phyloP scores from a whole-genome alignment of 257 asterid species.

The Solanum tarapatanum region DNA sequence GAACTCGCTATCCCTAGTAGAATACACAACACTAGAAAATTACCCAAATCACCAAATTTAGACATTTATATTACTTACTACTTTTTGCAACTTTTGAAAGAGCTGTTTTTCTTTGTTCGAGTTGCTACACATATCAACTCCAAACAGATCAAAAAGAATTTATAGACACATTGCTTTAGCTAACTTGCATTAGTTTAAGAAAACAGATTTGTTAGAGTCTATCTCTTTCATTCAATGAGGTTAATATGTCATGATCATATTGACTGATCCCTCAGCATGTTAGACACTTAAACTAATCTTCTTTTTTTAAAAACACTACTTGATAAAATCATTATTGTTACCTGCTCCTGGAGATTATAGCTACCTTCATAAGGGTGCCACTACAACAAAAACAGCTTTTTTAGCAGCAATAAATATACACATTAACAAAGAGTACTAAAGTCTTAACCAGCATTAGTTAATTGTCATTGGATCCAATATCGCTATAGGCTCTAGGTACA shows the following conservation, averaged over 20 bases:
- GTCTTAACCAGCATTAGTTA: no score
- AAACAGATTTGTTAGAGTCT: background rate
- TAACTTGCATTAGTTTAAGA: background rate
- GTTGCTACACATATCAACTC: background rate
- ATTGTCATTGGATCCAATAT: no score
- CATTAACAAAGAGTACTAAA: no score
- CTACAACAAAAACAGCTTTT: no score
- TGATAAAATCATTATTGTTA: background rate
- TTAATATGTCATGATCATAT: background rate
- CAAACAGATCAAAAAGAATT: background rate
- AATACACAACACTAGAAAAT: constrained; percentile 1
- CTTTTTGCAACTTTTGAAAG: background rate
- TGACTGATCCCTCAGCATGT: background rate
- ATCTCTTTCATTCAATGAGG: background rate
- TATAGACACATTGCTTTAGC: background rate
- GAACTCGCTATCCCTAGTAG: constrained; percentile 5
- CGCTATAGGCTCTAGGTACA: no score
- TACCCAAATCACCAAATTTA: background rate
- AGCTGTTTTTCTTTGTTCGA: background rate
- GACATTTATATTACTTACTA: constrained; percentile 9
- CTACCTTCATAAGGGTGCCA: background rate
- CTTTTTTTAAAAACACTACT: background rate
- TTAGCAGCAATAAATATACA: no score
- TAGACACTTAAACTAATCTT: background rate
- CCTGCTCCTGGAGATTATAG: background rate